phyloP scores from a whole-genome alignment of 2,329 filamentous ascomycete species.

The Byssoonygena ceratinophila region DNA sequence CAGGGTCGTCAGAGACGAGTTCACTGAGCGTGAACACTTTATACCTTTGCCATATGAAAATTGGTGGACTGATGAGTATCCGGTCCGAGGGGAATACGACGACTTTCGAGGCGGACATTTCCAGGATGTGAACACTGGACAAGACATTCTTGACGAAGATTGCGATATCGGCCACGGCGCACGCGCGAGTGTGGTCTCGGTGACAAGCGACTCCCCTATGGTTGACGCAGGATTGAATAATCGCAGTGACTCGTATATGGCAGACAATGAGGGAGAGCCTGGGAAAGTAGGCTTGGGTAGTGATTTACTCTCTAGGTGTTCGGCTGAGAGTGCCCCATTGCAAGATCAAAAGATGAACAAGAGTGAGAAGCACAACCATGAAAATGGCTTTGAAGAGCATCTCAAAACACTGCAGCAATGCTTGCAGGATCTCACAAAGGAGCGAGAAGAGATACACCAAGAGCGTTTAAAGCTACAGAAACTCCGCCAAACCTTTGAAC shows the following conservation, averaged over 20 bases:
- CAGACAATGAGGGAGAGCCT: not conserved
- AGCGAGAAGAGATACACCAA: slow-evolving; percentile 6
- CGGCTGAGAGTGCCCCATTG: not conserved
- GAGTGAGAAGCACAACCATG: not conserved
- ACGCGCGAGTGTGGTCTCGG: not conserved
- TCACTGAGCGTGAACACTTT: not conserved
- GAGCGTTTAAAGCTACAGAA: slow-evolving; percentile 12
- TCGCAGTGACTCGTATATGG: slow-evolving; percentile 1
- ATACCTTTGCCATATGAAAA: not conserved
- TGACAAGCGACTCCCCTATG: not conserved
- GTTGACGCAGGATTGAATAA: not conserved
- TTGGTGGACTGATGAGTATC: not conserved
- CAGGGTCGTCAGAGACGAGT: no score
- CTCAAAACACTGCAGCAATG: slow-evolving; percentile 7
- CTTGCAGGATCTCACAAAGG: slow-evolving; percentile 11
- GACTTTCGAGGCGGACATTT: not conserved
- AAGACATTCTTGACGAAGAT: not conserved
- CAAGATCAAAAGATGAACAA: not conserved
- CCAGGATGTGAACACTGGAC: not conserved
- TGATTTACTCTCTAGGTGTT: not conserved
- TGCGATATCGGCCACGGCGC: not conserved
- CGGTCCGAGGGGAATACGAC: not conserved
- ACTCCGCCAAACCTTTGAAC: slow-evolving; percentile 4
- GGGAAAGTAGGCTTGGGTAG: not conserved
- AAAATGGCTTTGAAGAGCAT: not conserved